These are phyloP conservation scores for Pichia sp. DNA, from an alignment of 1,139 yeast species.

Conservation along the genomic window DNA sequence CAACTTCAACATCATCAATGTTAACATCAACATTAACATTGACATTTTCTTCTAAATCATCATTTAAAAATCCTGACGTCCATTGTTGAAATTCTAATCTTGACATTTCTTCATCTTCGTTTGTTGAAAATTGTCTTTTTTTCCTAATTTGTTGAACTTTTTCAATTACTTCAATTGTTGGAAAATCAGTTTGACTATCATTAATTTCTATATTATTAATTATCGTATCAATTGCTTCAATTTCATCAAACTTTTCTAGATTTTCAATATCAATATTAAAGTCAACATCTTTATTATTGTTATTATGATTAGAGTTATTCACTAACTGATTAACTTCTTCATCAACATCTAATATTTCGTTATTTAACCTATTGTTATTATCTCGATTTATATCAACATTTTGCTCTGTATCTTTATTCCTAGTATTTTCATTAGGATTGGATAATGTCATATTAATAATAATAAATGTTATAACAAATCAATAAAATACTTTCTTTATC, in stretches of 20 bases:
- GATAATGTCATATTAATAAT: no score
- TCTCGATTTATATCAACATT: no score
- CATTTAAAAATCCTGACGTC: slow-evolving; percentile 46
- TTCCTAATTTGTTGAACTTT: slow-evolving; percentile 38
- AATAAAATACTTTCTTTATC: no score
- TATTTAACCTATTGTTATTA: not conserved
- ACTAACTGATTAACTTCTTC: not conserved
- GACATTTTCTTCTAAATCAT: slow-evolving; percentile 25
- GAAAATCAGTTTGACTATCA: slow-evolving; percentile 4
- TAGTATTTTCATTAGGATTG: no score
- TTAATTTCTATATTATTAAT: not conserved
- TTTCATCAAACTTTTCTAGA: not conserved
- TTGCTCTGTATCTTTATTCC: no score
- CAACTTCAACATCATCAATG: slow-evolving; percentile 11
- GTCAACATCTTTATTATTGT: not conserved
- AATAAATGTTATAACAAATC: no score
- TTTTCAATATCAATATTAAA: slow-evolving; percentile 4
- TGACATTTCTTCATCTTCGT: slow-evolving; percentile 35
- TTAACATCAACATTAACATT: slow-evolving; percentile 3
- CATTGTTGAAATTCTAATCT: slow-evolving; percentile 46
- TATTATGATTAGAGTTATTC: not conserved
- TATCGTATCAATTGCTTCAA: no score
- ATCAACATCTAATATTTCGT: slow-evolving; percentile 1
- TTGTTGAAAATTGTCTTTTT: slow-evolving; percentile 21
- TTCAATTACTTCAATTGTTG: slow-evolving; percentile 9